Conservation (phyloP, 2,329 filamentous ascomycete species). For the Chaetomiaceae sp. region DNA sequence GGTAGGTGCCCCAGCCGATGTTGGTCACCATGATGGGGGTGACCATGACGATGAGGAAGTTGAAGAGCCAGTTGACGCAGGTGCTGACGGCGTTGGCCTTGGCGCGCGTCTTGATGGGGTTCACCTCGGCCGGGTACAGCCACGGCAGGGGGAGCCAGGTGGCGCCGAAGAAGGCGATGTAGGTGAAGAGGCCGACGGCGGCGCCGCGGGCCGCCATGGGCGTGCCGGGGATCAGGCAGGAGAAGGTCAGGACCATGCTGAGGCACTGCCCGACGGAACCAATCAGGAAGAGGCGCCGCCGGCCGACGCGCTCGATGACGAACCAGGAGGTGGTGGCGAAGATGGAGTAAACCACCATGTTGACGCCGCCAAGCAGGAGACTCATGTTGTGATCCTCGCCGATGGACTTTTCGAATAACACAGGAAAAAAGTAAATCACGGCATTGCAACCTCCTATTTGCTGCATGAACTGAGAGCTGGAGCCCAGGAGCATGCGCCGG, state of each 20-base stretch:
- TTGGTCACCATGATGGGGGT: conserved; percentile 56
- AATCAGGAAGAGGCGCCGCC: conserved; percentile 59
- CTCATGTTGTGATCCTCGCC: conserved; percentile 42
- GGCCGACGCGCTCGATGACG: conserved; percentile 48
- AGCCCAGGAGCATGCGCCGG: conserved; percentile 58
- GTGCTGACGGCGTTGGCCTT: conserved; percentile 62
- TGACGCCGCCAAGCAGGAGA: conserved; percentile 50
- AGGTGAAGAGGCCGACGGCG: conserved; percentile 54
- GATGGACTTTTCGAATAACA: conserved; percentile 48
- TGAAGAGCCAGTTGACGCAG: conserved; percentile 56
- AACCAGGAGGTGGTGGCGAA: conserved; percentile 54
- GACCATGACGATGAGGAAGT: conserved; percentile 65
- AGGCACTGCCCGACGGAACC: conserved; percentile 58
- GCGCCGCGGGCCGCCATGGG: conserved; percentile 33
- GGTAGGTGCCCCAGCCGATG: conserved; percentile 50
- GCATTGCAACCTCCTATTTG: conserved; percentile 57
- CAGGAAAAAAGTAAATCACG: conserved; percentile 59
- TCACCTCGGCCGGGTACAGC: conserved; percentile 59
- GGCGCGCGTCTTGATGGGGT: conserved; percentile 55
- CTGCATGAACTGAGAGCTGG: conserved; percentile 57
- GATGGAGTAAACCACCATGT: conserved; percentile 57
- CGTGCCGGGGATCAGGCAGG: conserved; percentile 34
- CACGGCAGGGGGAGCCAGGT: conserved; percentile 57
- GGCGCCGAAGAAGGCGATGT: conserved; percentile 55
- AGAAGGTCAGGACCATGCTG: conserved; percentile 52